Percentiles rank a stretch among this genome's conserved stretches.
Conservation (phyloP, 2,329 filamentous ascomycete species). For the Fusarium burgessii region DNA sequence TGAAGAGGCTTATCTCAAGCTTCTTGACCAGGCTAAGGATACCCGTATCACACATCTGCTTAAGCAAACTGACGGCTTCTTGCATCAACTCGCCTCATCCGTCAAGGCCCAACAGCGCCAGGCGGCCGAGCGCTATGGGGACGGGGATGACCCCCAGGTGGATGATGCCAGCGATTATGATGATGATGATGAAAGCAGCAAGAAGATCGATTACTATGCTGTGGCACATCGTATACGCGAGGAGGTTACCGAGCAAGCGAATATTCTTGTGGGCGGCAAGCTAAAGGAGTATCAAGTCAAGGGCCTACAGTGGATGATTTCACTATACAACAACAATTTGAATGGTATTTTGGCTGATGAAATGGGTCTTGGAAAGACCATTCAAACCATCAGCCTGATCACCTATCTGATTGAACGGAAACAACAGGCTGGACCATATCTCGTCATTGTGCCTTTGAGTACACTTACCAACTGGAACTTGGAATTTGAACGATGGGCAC, state of each 20-base stretch:
- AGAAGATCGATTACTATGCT: conserved; percentile 98
- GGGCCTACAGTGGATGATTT: conserved; percentile 99
- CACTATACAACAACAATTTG: conserved; percentile 99
- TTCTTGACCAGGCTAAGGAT: conserved; percentile 98
- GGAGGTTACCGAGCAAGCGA: conserved; percentile 84
- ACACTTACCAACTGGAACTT: conserved; percentile 99
- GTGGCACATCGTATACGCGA: conserved; percentile 97
- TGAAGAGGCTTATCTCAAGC: conserved; percentile 97
- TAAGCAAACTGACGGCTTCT: conserved; percentile 96
- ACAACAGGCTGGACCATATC: conserved; percentile 88
- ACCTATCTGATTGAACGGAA: conserved; percentile 98
- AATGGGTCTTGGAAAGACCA: conserved; percentile 99
- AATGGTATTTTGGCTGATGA: conserved; percentile 99
- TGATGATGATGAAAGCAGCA: conserved; percentile 75
- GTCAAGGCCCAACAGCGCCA: conserved; percentile 94
- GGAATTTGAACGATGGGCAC: conserved; percentile 99
- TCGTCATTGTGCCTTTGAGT: conserved; percentile 96
- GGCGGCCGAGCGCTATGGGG: conserved; percentile 81
- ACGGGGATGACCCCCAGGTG: conserved; percentile 63
- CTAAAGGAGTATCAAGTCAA: conserved; percentile 99
- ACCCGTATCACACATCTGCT: conserved; percentile 98
- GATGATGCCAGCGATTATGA: conserved; percentile 75
- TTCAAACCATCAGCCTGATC: conserved; percentile 97
- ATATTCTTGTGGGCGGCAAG: conserved; percentile 88
- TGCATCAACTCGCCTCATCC: conserved; percentile 93